Percentiles rank a stretch among this genome's conserved stretches.
These are phyloP conservation scores for Aspergillus saccharolyticus DNA, from an alignment of 495 filamentous ascomycete genomes.

Conservation along the genomic window DNA sequence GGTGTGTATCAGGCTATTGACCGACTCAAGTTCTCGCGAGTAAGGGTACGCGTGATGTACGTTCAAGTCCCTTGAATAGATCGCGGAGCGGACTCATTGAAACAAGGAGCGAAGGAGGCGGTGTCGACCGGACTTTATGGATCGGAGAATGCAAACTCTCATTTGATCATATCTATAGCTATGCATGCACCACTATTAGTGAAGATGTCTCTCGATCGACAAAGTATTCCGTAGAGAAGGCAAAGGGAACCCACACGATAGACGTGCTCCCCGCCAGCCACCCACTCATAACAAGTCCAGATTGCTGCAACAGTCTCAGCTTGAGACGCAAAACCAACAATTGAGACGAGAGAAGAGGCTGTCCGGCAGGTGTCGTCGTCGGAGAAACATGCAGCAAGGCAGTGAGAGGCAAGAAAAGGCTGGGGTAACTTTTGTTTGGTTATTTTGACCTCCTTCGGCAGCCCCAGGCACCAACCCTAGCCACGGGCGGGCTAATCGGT, in stretches of 20 bases:
- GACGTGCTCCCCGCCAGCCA: slow-evolving; percentile 20
- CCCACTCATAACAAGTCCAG: slow-evolving; percentile 14
- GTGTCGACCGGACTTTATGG: not conserved
- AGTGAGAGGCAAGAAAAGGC: slow-evolving; percentile 1
- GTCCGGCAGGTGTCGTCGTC: slow-evolving; percentile 31
- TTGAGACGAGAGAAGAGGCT: slow-evolving; percentile 16
- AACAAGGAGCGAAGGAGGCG: slow-evolving; percentile 13
- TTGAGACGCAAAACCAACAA: slow-evolving; percentile 14
- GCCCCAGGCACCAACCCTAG: slow-evolving; percentile 7
- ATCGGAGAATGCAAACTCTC: not conserved
- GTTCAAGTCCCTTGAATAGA: not conserved
- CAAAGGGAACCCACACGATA: slow-evolving; percentile 20
- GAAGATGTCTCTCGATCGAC: not conserved
- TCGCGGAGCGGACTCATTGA: slow-evolving; percentile 9
- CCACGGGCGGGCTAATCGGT: not conserved
- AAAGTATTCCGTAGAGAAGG: not conserved
- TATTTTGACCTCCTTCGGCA: slow-evolving; percentile 1
- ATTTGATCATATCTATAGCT: slow-evolving; percentile 9
- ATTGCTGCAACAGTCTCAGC: slow-evolving; percentile 13
- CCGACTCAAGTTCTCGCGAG: slow-evolving; percentile 6
- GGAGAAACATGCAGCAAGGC: slow-evolving; percentile 31
- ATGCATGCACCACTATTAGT: slow-evolving; percentile 2
- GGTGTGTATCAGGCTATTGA: slow-evolving; percentile 2
- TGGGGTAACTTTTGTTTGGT: not conserved
- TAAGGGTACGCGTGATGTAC: slow-evolving; percentile 4